Conservation (phyloP, 148 eudicot genomes). For the Rhododendron mucronatum region DNA sequence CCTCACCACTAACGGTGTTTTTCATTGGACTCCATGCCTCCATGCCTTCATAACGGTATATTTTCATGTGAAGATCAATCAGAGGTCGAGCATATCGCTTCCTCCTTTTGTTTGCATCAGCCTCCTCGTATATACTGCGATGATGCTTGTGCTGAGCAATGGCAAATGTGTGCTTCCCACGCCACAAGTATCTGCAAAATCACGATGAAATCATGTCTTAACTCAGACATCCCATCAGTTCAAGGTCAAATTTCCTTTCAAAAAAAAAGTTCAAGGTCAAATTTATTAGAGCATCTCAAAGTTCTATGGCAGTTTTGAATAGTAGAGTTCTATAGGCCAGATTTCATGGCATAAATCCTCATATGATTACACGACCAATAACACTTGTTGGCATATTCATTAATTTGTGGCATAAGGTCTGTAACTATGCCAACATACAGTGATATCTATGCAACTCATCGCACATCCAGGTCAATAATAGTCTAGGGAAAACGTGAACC, state of each 20-base stretch:
- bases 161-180: constrained; percentile 86
- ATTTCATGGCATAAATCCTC: background rate
- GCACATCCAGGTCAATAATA: background rate
- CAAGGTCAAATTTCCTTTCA: background rate
- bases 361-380: background rate
- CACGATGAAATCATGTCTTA: background rate
- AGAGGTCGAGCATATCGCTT: constrained; percentile 96
- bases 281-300: background rate
- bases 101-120: constrained; percentile 96
- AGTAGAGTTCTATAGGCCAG: background rate
- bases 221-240: background rate
- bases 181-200: constrained; percentile 83
- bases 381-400: background rate
- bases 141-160: constrained; percentile 99
- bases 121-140: constrained; percentile 81
- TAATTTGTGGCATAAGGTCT: background rate
- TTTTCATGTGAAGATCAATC: constrained; percentile 91
- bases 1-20: constrained; percentile 72
- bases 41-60: constrained; percentile 84
- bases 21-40: constrained; percentile 80
- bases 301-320: background rate
- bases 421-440: background rate
- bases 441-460: background rate
- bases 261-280: background rate
- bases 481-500: background rate